Evolutionary conservation across 2,329 filamentous ascomycete species (phyloP).

Genomic region (Myotisia sp.): DNA sequence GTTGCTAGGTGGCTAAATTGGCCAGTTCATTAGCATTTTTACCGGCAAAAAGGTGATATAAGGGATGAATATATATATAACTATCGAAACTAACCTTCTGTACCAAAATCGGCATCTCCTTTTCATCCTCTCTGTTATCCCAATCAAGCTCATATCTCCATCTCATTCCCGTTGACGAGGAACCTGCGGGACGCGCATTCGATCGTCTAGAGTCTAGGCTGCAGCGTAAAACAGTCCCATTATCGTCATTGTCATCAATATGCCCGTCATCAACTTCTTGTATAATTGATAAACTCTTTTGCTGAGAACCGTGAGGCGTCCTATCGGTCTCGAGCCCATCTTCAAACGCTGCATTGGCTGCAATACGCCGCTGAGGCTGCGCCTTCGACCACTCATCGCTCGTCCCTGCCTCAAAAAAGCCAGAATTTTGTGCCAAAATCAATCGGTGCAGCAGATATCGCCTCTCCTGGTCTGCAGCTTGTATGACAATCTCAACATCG

Average conservation of each 20-base stretch:
- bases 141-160: conserved; percentile 86
- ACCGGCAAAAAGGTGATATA: too few species aligned
- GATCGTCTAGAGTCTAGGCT: conserved; percentile 24
- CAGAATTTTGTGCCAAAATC: conserved; percentile 77
- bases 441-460: conserved; percentile 77
- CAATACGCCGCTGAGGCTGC: conserved; percentile 16
- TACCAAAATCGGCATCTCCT: conserved; percentile 79
- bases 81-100: conserved; percentile 50
- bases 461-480: conserved; percentile 54
- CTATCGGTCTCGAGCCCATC: conserved; percentile 16
- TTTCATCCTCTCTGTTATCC: conserved; percentile 49
- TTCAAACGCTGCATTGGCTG: background rate
- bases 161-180: conserved; percentile 40
- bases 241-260: conserved; percentile 19
- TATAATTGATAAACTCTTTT: conserved; percentile 22
- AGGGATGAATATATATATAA: too few species aligned
- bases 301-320: conserved; percentile 37
- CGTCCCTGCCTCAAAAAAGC: conserved; percentile 81
- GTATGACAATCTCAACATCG: conserved; percentile 79
- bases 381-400: conserved; percentile 58
- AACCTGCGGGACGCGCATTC: conserved; percentile 22
- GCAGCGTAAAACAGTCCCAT: conserved; percentile 3
- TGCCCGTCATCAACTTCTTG: conserved; percentile 19
- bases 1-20: conserved; percentile 17
- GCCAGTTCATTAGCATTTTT: too few species aligned